Conservation (phyloP, 306 rosid genomes). For the Phaseolus lunatus region DNA sequence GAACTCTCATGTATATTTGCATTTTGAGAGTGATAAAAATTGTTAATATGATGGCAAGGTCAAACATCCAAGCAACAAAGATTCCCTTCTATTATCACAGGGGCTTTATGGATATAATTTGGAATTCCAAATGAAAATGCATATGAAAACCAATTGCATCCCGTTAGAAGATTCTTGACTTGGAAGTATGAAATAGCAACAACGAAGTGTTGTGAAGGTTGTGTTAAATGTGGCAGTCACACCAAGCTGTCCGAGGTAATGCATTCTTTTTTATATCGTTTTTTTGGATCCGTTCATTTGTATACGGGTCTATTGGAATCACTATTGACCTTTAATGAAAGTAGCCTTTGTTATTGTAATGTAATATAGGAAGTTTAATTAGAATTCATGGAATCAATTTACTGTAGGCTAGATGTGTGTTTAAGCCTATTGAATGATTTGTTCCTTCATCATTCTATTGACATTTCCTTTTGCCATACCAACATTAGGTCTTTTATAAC, state of each 20-base stretch:
- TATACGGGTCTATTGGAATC: slow-evolving; percentile 58
- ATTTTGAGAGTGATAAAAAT: slow-evolving; percentile 61
- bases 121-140: slow-evolving; percentile 56
- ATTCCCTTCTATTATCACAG: slow-evolving; percentile 60
- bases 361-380: slow-evolving; percentile 59
- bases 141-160: slow-evolving; percentile 45
- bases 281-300: slow-evolving; percentile 55
- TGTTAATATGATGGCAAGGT: slow-evolving; percentile 55
- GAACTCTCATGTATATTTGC: slow-evolving; percentile 59
- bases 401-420: slow-evolving; percentile 50
- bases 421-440: slow-evolving; percentile 53
- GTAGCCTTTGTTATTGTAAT: slow-evolving; percentile 56
- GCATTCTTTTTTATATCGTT: slow-evolving; percentile 37
- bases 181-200: slow-evolving; percentile 46
- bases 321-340: slow-evolving; percentile 55
- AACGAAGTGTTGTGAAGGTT: slow-evolving; percentile 42
- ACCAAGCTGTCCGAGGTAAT: slow-evolving; percentile 56
- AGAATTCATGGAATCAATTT: slow-evolving; percentile 52
- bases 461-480: slow-evolving; percentile 45
- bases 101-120: slow-evolving; percentile 56
- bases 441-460: slow-evolving; percentile 49
- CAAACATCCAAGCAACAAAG: slow-evolving; percentile 52
- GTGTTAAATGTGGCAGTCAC: slow-evolving; percentile 44
- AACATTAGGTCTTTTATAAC: slow-evolving; percentile 41
- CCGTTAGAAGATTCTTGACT: slow-evolving; percentile 50